Percentiles rank a stretch among this genome's conserved stretches.
These are phyloP conservation scores for Linnemannia hyalina DNA, from an alignment of 192 early-diverging fungal species.

Conservation along the genomic window DNA sequence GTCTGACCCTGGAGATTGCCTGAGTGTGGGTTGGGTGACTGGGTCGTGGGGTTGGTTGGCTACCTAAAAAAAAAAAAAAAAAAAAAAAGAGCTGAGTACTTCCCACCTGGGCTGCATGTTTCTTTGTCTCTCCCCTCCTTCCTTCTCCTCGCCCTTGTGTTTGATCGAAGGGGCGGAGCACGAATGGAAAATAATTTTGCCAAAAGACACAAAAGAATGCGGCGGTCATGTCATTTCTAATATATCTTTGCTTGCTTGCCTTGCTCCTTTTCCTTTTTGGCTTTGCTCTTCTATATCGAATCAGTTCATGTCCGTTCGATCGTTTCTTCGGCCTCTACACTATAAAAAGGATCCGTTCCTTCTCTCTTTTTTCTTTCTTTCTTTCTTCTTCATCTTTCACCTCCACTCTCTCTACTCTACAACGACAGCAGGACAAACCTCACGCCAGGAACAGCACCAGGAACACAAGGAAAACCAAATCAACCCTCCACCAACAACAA, in stretches of 20 bases:
- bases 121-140: background rate
- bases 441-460: background rate
- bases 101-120: too few relatives aligned
- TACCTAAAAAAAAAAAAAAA: too few relatives aligned
- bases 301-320: background rate
- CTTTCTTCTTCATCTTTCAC: background rate
- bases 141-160: background rate
- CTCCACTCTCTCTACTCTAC: background rate
- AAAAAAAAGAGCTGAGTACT: too few relatives aligned
- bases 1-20: background rate
- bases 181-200: slow-evolving; percentile 30
- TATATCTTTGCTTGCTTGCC: background rate
- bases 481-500: background rate
- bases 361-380: background rate
- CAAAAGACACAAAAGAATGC: background rate
- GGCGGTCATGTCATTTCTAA: background rate
- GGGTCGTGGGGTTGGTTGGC: background rate
- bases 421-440: background rate
- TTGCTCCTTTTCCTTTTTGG: background rate
- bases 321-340: background rate
- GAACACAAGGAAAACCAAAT: background rate
- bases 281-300: slow-evolving; percentile 3
- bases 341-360: background rate
- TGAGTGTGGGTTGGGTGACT: background rate
- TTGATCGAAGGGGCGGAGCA: slow-evolving; percentile 2